Base-by-base conservation (phyloP, 2,329 filamentous ascomycete genomes). In the Rhynchosporium agropyri region DNA sequence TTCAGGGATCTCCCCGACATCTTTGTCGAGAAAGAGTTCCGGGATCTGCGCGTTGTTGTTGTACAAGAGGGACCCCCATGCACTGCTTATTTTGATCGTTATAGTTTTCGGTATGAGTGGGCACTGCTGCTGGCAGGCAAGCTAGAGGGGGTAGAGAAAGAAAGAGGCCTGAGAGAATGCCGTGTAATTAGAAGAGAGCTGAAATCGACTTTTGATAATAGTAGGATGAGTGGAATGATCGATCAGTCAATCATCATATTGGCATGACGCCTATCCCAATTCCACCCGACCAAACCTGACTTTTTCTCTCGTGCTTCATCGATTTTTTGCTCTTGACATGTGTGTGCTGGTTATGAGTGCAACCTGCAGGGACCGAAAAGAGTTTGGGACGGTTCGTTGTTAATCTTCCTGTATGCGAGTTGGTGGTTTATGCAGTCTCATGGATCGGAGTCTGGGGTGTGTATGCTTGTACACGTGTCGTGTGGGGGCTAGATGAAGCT, bases 101-200 rank as follows among this genome's bases (percentile, higher is more conserved):
- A 40, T 54, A 12, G 4, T 28, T 38, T 42, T 43, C 13, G 10
- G 29, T 15, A 26, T 38, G 50, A 43, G 9, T 8, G 42, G 3
- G 31, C 38, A 33, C 50, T 53, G 50, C 50, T 53, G 50, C 50
- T 53, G 50, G 50, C 50, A 53, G 50, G 50, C 50, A 3, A 28
- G 45, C 9, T 38, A 33, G 48, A 50, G 42, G 4, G 45, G 20
- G 42, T n/a, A 48, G 45, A 9, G 13, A 12, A n/a, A 33, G 36
- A 33, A 33, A 38, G 31, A 50, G 10, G 29, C 28, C 10, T 33
- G 31, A 33, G 50, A 28, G 33, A 26, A 33, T 6, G 29, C 50
- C 31, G 31, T 53, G 50, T 53, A 53, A 26, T 53, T 53, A 53
- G 50, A 53, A n/a, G 12, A n/a, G 33, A 5, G 42, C 5, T 10